These are phyloP conservation scores for Annulohypoxylon bovei DNA, from an alignment of 495 filamentous ascomycete species.

Conservation along the genomic window DNA sequence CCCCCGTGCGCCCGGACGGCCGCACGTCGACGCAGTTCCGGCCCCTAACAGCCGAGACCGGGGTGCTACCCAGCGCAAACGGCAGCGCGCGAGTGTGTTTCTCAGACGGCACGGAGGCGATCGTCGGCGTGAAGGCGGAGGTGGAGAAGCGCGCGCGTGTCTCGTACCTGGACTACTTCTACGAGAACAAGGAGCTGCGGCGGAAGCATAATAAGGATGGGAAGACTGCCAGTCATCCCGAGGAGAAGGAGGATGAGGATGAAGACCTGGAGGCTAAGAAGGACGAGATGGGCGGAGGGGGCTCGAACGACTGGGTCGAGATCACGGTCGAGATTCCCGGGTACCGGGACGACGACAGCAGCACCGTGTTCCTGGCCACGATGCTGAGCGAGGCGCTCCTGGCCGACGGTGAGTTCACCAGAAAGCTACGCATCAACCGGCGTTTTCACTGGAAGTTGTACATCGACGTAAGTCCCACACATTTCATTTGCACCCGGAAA, in stretches of 20 bases:
- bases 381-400: constrained; percentile 92
- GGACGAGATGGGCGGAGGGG: constrained; percentile 53
- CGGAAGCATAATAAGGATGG: constrained; percentile 38
- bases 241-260: constrained; percentile 13
- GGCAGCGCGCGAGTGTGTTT: constrained; percentile 94
- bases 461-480: constrained; percentile 77
- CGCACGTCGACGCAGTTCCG: constrained; percentile 88
- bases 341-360: constrained; percentile 86
- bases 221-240: constrained; percentile 23
- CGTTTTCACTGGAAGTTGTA: constrained; percentile 97
- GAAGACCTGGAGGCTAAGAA: no score
- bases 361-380: constrained; percentile 83
- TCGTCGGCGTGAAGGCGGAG: constrained; percentile 94
- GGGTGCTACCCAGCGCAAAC: constrained; percentile 87
- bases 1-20: constrained; percentile 90
- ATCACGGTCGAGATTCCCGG: constrained; percentile 87
- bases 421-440: constrained; percentile 80
- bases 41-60: constrained; percentile 85
- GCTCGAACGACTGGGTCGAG: constrained; percentile 76
- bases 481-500: not conserved
- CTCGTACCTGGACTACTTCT: constrained; percentile 5
- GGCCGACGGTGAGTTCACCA: constrained; percentile 74
- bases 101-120: constrained; percentile 92
- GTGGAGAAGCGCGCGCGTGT: constrained; percentile 71
- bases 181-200: constrained; percentile 43